phyloP scores from a whole-genome alignment of 768 basidiomycete genomes.

The Lactarius akahatsu region DNA sequence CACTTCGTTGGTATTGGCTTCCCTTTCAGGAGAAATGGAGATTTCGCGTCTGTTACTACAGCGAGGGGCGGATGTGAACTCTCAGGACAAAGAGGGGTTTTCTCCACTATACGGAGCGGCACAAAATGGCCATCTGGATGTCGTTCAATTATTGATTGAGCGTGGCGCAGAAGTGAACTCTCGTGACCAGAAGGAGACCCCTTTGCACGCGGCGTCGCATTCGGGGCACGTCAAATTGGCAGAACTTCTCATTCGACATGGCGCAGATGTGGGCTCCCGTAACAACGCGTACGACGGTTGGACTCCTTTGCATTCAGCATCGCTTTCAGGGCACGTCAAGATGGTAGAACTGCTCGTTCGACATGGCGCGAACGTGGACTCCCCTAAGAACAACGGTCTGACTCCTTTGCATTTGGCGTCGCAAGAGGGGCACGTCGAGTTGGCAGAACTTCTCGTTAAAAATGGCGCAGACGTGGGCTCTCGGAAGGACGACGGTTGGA shows the following conservation, averaged over 20 bases:
- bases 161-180: not conserved
- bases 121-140: not conserved
- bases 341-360: not conserved
- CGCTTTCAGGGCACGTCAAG: not conserved
- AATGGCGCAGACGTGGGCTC: too few species aligned
- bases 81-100: not conserved
- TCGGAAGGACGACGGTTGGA: too few species aligned
- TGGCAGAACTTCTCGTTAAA: too few species aligned
- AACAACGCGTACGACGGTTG: not conserved
- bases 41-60: not conserved
- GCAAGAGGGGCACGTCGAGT: too few species aligned
- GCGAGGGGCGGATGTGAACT: not conserved
- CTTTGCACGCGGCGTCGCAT: not conserved
- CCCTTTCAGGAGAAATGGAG: not conserved
- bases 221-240: not conserved
- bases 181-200: not conserved
- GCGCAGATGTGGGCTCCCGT: not conserved
- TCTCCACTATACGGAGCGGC: not conserved
- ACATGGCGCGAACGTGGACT: not conserved
- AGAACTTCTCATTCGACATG: not conserved
- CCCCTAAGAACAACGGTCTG: too few species aligned
- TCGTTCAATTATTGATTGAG: not conserved
- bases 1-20: not conserved
- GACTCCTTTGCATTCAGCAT: not conserved
- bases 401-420: too few species aligned